Conservation (phyloP, 768 basidiomycete genomes). For the Russula sp. region DNA sequence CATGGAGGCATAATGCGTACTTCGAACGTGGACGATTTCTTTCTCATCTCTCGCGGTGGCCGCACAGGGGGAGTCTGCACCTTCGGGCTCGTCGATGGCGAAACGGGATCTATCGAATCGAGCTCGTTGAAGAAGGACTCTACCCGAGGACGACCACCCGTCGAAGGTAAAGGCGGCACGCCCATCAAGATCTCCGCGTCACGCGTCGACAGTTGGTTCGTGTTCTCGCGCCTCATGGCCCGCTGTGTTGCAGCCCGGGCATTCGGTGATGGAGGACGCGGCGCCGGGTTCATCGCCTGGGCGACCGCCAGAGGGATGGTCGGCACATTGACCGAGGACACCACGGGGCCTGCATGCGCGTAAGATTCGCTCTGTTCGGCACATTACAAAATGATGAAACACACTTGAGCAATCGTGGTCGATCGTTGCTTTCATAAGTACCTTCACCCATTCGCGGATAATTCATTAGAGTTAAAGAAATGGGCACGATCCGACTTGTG, state of each 20-base stretch:
- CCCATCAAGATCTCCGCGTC: slow-evolving; percentile 71
- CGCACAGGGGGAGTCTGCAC: slow-evolving; percentile 46
- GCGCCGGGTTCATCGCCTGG: slow-evolving; percentile 94
- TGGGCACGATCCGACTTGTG: slow-evolving; percentile 86
- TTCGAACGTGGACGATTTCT: slow-evolving; percentile 32
- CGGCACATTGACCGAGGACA: slow-evolving; percentile 94
- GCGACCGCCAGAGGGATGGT: slow-evolving; percentile 94
- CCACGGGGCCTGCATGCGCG: slow-evolving; percentile 65
- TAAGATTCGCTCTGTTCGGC: background rate
- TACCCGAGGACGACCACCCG: slow-evolving; percentile 36
- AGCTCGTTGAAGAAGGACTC: slow-evolving; percentile 48
- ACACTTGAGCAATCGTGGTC: slow-evolving; percentile 85
- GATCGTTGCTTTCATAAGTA: slow-evolving; percentile 98
- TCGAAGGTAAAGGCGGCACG: slow-evolving; percentile 42
- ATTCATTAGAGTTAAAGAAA: slow-evolving; percentile 88
- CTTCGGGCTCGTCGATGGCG: slow-evolving; percentile 23
- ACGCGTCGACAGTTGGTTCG: slow-evolving; percentile 71
- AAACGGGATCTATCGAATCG: slow-evolving; percentile 8
- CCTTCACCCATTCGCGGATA: slow-evolving; percentile 99
- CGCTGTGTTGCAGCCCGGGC: slow-evolving; percentile 85
- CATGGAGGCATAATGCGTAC: slow-evolving; percentile 9
- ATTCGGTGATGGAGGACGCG: slow-evolving; percentile 88
- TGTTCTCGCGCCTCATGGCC: slow-evolving; percentile 79
- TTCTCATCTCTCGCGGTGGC: slow-evolving; percentile 60
- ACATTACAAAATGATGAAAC: slow-evolving; percentile 28